Conservation (phyloP, 768 basidiomycete species). For the Collybiopsis luxurians region DNA sequence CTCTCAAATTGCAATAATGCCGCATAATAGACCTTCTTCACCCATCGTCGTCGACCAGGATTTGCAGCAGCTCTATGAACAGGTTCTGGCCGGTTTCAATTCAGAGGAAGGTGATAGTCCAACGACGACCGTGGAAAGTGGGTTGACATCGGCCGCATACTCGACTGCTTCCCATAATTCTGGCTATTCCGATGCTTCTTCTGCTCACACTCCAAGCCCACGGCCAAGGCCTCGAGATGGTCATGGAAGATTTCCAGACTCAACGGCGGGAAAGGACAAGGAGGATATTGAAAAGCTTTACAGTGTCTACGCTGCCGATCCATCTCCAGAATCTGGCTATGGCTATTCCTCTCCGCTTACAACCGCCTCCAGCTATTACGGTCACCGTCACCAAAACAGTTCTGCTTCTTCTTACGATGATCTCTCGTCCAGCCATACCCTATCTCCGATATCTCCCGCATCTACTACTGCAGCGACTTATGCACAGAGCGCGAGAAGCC, state of each 20-base stretch:
- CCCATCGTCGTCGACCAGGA: too few relatives aligned
- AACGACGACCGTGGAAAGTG: neutral
- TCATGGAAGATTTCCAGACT: neutral
- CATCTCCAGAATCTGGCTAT: neutral
- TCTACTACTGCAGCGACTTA: constrained; percentile 1
- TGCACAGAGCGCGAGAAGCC: neutral
- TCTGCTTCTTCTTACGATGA: neutral
- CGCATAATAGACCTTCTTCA: too few relatives aligned
- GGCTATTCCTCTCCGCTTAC: neutral
- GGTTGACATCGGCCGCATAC: constrained; percentile 26
- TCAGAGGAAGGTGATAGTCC: too few relatives aligned
- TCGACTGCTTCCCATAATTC: neutral
- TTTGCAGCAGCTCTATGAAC: constrained; percentile 17
- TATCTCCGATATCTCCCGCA: neutral
- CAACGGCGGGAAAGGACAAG: neutral
- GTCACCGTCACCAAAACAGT: neutral
- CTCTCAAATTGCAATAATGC: too few relatives aligned
- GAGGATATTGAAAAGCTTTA: neutral
- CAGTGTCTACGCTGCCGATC: neutral
- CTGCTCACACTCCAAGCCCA: neutral
- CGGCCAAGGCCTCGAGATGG: neutral
- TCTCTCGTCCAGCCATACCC: too few relatives aligned
- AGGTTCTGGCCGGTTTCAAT: constrained; percentile 18
- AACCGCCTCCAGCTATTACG: neutral
- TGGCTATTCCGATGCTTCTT: neutral